Percentiles rank a stretch among this genome's conserved stretches.
phyloP scores from a whole-genome alignment of 1,139 yeast genomes.

The Trichomonascaceae sp. region DNA sequence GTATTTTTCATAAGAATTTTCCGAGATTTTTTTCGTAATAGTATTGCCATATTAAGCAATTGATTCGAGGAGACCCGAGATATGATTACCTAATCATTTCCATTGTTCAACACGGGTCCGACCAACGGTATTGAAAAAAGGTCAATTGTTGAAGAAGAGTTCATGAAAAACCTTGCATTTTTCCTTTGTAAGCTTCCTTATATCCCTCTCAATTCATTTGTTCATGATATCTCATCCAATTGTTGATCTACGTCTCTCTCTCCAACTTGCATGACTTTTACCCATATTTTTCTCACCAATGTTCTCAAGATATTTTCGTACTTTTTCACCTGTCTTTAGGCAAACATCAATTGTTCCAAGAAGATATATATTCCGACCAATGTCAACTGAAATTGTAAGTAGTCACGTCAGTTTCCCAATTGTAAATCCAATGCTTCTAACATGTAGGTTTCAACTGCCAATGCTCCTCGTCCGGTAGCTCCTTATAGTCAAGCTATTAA shows the following conservation, averaged over 20 bases:
- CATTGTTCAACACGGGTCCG: background rate
- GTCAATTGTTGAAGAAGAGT: background rate
- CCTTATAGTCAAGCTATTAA: slow-evolving; percentile 91
- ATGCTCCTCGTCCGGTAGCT: slow-evolving; percentile 95
- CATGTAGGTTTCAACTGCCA: slow-evolving; percentile 41
- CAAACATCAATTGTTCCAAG: background rate
- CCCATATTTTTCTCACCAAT: background rate
- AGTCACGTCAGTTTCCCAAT: background rate
- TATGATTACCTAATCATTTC: background rate
- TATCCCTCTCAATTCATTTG: background rate
- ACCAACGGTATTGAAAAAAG: background rate
- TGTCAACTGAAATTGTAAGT: slow-evolving; percentile 8
- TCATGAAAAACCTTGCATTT: background rate
- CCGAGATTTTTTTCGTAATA: background rate
- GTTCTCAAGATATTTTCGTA: background rate
- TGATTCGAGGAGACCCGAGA: background rate
- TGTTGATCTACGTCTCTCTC: background rate
- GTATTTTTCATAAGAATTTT: no score
- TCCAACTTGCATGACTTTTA: no score
- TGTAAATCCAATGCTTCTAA: background rate
- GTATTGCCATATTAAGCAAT: background rate
- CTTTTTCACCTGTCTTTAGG: background rate
- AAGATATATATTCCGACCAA: slow-evolving; percentile 3
- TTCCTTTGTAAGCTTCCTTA: background rate
- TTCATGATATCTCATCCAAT: background rate